Percentiles rank a stretch among this genome's conserved stretches.
Evolutionary conservation across 306 rosid genomes (phyloP).

Genomic region (Heteromeles arbutifolia): DNA sequence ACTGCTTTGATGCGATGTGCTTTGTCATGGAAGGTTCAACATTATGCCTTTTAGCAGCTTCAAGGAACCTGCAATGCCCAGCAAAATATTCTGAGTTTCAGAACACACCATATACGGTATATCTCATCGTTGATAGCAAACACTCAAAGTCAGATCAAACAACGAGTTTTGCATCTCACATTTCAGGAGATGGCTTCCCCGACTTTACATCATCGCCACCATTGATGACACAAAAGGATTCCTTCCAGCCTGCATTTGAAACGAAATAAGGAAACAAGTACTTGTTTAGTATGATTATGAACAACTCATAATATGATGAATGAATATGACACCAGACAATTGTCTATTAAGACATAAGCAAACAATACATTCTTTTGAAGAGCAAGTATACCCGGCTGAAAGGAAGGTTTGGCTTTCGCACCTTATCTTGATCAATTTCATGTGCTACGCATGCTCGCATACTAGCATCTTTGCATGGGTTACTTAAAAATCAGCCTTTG

Average conservation of each 20-base stretch:
- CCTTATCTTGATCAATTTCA: too few species aligned
- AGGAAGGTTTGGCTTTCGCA: slow-evolving; percentile 59
- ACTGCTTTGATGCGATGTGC: slow-evolving; percentile 36
- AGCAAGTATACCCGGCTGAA: slow-evolving; percentile 48
- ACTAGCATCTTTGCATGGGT: too few species aligned
- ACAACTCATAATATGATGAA: background rate
- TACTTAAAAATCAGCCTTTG: too few species aligned
- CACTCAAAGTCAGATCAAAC: slow-evolving; percentile 6
- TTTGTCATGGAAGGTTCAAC: slow-evolving; percentile 45
- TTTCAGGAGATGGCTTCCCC: slow-evolving; percentile 89
- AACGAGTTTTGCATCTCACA: slow-evolving; percentile 45
- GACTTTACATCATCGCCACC: slow-evolving; percentile 80
- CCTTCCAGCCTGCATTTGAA: slow-evolving; percentile 65
- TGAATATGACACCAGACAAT: background rate
- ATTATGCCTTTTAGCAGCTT: slow-evolving; percentile 60
- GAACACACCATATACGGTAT: background rate
- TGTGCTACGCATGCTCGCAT: too few species aligned
- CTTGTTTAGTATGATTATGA: background rate
- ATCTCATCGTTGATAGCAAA: slow-evolving; percentile 10
- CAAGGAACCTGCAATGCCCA: slow-evolving; percentile 56
- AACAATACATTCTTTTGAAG: slow-evolving; percentile 1
- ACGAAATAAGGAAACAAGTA: slow-evolving; percentile 11
- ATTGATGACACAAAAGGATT: slow-evolving; percentile 59
- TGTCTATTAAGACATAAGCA: slow-evolving; percentile 13
- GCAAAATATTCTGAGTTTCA: slow-evolving; percentile 12